Percentiles rank a stretch among this genome's conserved stretches.
phyloP scores from a whole-genome alignment of 805 yeast species.

The Groenewaldozyma tartarivorans region DNA sequence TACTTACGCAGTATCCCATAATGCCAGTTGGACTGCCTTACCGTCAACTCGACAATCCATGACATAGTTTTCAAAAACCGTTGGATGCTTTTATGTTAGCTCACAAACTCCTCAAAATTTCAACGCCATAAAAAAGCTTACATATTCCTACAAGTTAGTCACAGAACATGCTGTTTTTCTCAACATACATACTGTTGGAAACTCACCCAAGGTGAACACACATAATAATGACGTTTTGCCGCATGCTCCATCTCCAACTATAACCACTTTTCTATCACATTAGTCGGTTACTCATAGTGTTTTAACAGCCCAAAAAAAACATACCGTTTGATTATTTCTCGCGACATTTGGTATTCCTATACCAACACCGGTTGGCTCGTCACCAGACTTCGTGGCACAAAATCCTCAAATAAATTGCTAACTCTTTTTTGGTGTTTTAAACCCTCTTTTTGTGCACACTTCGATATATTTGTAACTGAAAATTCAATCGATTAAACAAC shows the following conservation, averaged over 20 bases:
- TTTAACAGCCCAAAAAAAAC: too few species aligned
- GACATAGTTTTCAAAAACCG: conserved; percentile 90
- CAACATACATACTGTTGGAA: conserved; percentile 57
- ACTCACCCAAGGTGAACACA: conserved; percentile 86
- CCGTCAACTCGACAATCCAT: conserved; percentile 94
- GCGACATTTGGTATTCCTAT: conserved; percentile 1
- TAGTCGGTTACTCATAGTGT: too few species aligned
- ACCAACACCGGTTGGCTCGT: too few species aligned
- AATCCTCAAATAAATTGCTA: too few species aligned
- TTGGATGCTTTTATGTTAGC: conserved; percentile 57
- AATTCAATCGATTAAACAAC: too few species aligned
- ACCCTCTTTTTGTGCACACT: too few species aligned
- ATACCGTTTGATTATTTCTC: conserved; percentile 15
- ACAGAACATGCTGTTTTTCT: background rate
- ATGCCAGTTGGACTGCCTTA: conserved; percentile 74
- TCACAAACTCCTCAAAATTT: background rate
- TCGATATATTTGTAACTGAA: too few species aligned
- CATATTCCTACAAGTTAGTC: conserved; percentile 8
- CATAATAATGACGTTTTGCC: conserved; percentile 87
- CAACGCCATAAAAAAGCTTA: conserved; percentile 3
- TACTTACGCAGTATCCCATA: conserved; percentile 82
- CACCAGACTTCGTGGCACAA: too few species aligned
- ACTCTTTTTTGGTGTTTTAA: too few species aligned
- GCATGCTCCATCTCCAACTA: conserved; percentile 93
- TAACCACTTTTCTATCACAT: conserved; percentile 58